Evolutionary conservation across 192 early-diverging fungal genomes (phyloP), one percentile per base, ranked within the genome.

Genomic region (Mortierella hygrophila): DNA sequence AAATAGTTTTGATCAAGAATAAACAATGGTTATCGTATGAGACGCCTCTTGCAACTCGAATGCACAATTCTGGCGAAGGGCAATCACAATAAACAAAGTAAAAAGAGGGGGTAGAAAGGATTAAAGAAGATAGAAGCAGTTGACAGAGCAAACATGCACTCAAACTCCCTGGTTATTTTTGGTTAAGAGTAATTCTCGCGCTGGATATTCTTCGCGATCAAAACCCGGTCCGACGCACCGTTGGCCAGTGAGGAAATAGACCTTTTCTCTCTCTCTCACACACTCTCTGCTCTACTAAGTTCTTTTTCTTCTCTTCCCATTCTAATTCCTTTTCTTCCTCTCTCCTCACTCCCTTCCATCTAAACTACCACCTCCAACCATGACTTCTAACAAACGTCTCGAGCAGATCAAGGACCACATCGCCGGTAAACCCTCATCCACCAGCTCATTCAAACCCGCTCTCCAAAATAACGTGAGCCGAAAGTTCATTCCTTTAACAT

Each of bases 351-450:
- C 20, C 21, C 7, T 65, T 29, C 13, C 60, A 65, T 65, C 60
- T 8, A 29, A 4, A 32, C 60, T 32, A 11, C 3, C 11, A 10
- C 15, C 29, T 32, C 29, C 7, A 4, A 35, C 0, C n/a, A 65
- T 65, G 60, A 29, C 60, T 7, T 32, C 60, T 0, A 76, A 79
- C 82, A 85, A 80, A 18, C 83, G 83, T n/a, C 83, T 85, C 72
- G 78, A 76, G 46, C 83, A 85, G 69, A 85, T 85, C 83, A 85
- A 85, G 78, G 75, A 79, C 26, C 83, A 85, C 78, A 73, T 85
- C 60, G 77, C 21, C 57, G 83, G 83, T 85, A 52, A 63, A 16
- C 15, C 23, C n/a, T 60, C 57, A 60, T 60, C 23, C 57, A 60
- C n/a, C 23, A 8, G n/a, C 11, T 71, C 16, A 4, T n/a, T 63